Evolutionary conservation across 2,329 filamentous ascomycete species (phyloP), one percentile per base, ranked within the genome.

Genomic region (Hirsutella rhossiliensis): DNA sequence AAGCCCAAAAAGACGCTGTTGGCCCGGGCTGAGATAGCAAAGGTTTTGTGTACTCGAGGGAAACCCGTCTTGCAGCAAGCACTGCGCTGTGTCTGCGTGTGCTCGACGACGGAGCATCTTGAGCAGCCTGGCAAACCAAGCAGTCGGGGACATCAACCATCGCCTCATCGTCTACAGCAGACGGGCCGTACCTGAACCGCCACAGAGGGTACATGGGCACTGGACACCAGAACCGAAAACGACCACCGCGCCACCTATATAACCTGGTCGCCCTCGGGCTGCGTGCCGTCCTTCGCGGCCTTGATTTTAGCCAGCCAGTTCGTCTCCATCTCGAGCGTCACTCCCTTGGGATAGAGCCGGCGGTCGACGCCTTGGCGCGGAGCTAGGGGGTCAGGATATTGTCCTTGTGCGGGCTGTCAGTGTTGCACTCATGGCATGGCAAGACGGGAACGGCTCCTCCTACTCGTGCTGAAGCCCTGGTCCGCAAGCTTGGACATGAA

Each of bases 351-450:
- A 43, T 62, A 60, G 48, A 60, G 50, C 45, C 58, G 50, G 42
- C 63, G 49, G 45, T 54, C 55, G 4, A 60, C 45, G 3, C 55
- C 50, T 40, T 59, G 51, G 20, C 65, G 61, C 20, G 65, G 62
- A 13, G 62, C 50, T 44, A 76, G 58, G 29, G 73, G 72, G 46
- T 76, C 71, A 8, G 64, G 63, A 42, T 68, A 72, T 32, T 68
- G 62, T 43, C 55, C 60, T 61, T 40, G 28, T 17, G 40, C 13
- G 38, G 5, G 12, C 45, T 32, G 45, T 55, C 30, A 58, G 49
- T 17, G 8, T 18, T 17, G 15, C 17, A 4, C 4, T n/a, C 40
- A 27, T 27, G 27, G 36, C 38, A 17, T 31, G 18, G 30, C 23
- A 29, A 37, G 30, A 11, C 17, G 36, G 37, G 19, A n/a, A 17